phyloP scores from a whole-genome alignment of 176 grass and related monocot genomes.

The Ananas comosus region DNA sequence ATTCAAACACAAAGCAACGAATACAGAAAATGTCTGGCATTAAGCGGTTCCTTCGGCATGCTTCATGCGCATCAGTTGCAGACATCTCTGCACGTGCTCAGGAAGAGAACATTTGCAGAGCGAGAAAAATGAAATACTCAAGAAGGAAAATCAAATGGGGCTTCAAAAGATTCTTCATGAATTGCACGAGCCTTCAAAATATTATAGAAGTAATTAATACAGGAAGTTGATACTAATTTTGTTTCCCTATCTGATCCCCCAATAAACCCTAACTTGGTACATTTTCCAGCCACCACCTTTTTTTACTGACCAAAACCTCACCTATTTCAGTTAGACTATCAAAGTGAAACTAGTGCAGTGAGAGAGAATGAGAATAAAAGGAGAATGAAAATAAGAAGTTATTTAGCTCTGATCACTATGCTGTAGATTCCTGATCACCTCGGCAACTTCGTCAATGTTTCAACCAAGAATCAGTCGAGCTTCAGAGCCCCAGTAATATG shows the following conservation, averaged over 20 bases:
- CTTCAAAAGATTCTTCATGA: neutral
- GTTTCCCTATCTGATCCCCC: neutral
- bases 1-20: neutral
- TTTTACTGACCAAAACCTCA: neutral
- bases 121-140: neutral
- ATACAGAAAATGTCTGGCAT: neutral
- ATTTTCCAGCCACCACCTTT: too few species aligned
- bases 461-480: neutral
- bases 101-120: neutral
- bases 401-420: neutral
- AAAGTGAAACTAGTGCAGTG: neutral
- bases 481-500: conserved; percentile 46
- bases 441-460: neutral
- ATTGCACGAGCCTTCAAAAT: neutral
- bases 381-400: neutral
- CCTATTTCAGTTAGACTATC: neutral
- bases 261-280: too few species aligned
- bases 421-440: neutral
- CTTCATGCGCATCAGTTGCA: neutral
- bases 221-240: neutral
- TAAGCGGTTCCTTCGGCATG: neutral
- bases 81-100: neutral
- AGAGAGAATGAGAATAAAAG: neutral
- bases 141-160: neutral
- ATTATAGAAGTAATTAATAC: neutral